A percentile compares a stretch with the other conserved stretches of the same genome.
Conservation (phyloP, 768 basidiomycete species). For the Naganishia kalamii region DNA sequence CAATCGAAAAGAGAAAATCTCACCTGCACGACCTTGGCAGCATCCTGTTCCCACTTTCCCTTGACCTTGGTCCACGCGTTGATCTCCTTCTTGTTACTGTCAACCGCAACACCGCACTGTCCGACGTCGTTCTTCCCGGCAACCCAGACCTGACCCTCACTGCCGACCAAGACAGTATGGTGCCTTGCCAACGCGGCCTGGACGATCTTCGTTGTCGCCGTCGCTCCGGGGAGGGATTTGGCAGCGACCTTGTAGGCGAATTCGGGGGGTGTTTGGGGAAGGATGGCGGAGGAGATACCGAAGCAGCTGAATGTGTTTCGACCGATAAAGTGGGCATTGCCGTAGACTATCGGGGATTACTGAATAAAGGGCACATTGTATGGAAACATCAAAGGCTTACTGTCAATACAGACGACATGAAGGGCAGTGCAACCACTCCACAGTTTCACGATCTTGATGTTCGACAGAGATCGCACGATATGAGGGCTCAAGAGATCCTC, state of each 20-base stretch:
- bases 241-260: conserved; percentile 41
- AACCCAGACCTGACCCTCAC: conserved; percentile 74
- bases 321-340: conserved; percentile 84
- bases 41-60: conserved; percentile 37
- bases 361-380: neutral
- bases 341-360: conserved; percentile 47
- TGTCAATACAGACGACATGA: conserved; percentile 41
- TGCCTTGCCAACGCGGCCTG: conserved; percentile 75
- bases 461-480: conserved; percentile 79
- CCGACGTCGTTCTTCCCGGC: conserved; percentile 68
- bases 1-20: neutral
- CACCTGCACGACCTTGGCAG: conserved; percentile 38
- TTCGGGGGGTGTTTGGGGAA: conserved; percentile 52
- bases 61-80: conserved; percentile 31
- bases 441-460: conserved; percentile 65
- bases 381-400: conserved; percentile 25
- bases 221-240: conserved; percentile 40
- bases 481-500: conserved; percentile 83
- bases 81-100: conserved; percentile 23
- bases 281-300: conserved; percentile 49
- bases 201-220: conserved; percentile 56
- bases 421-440: conserved; percentile 52
- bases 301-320: conserved; percentile 63
- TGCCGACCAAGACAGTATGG: conserved; percentile 76
- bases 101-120: conserved; percentile 55